These are phyloP conservation scores for Zhuliangozyma parablackwelliae DNA, from an alignment of 1,139 yeast genomes.

Conservation along the genomic window DNA sequence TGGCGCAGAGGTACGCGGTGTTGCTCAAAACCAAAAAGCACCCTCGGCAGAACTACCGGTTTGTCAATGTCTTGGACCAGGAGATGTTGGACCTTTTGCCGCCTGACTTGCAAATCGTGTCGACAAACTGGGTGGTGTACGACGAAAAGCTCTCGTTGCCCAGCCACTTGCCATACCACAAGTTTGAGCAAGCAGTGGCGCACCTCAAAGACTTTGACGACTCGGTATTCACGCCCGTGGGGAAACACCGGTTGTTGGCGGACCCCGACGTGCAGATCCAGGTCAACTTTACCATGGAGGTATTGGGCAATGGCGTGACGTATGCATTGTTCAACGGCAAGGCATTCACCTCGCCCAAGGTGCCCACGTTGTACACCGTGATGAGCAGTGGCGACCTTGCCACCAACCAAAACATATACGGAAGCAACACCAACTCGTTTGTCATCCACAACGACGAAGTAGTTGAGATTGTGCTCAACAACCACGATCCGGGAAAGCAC, in stretches of 20 bases:
- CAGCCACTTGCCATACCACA: conserved; percentile 15
- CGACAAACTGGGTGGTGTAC: conserved; percentile 70
- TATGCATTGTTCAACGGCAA: conserved; percentile 88
- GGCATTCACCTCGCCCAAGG: conserved; percentile 73
- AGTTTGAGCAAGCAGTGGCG: conserved; percentile 36
- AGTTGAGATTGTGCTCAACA: conserved; percentile 65
- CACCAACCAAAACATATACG: conserved; percentile 49
- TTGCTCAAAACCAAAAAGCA: conserved; percentile 67
- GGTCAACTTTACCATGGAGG: conserved; percentile 71
- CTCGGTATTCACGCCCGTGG: conserved; percentile 56
- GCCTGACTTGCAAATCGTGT: conserved; percentile 55
- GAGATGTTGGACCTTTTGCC: conserved; percentile 78
- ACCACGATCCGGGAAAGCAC: conserved; percentile 71
- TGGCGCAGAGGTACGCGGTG: conserved; percentile 77
- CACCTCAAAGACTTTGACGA: conserved; percentile 57
- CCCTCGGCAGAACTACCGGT: conserved; percentile 56
- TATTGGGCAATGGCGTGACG: conserved; percentile 75
- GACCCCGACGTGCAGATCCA: conserved; percentile 66
- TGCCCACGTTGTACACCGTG: conserved; percentile 78
- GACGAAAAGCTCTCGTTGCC: conserved; percentile 43
- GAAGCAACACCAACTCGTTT: conserved; percentile 70
- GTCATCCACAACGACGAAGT: conserved; percentile 67
- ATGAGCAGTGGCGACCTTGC: conserved; percentile 56
- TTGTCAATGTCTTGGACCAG: conserved; percentile 72
- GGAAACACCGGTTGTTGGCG: conserved; percentile 46